Percentiles rank a stretch among this genome's conserved stretches.
Evolutionary conservation across 345 rosid species (phyloP).

Genomic region (Aquilaria malaccensis): DNA sequence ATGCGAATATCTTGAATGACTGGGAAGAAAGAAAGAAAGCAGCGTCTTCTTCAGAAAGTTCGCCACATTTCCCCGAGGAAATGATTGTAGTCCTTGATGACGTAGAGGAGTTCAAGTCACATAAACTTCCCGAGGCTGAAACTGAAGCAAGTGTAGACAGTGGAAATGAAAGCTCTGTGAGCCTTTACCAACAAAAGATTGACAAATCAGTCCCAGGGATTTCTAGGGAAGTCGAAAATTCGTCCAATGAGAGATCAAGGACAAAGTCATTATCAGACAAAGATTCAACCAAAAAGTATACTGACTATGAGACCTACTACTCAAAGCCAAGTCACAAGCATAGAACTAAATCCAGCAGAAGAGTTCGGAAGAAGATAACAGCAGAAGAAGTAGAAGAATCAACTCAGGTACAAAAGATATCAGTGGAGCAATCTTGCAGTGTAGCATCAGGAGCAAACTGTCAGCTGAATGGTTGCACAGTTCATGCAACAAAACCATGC

Average conservation of each 20-base stretch:
- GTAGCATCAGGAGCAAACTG: constrained; percentile 2
- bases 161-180: constrained; percentile 7
- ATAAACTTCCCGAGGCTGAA: not conserved
- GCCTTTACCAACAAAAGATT: constrained; percentile 15
- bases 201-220: constrained; percentile 19
- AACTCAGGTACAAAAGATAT: constrained; percentile 5
- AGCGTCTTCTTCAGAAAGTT: constrained; percentile 36
- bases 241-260: constrained; percentile 24
- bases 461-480: not conserved
- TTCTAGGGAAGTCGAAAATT: constrained; percentile 11
- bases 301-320: constrained; percentile 29
- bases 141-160: constrained; percentile 3
- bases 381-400: constrained; percentile 5
- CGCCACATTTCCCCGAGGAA: constrained; percentile 23
- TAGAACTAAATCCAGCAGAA: constrained; percentile 10
- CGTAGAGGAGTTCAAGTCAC: constrained; percentile 46
- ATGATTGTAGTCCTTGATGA: constrained; percentile 44
- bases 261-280: constrained; percentile 30
- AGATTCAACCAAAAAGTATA: constrained; percentile 19
- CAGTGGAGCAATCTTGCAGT: constrained; percentile 1
- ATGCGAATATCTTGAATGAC: not conserved
- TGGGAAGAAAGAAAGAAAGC: constrained; percentile 10
- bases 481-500: not conserved
- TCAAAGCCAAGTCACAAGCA: constrained; percentile 20
- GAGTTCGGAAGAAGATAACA: constrained; percentile 15